phyloP scores from a whole-genome alignment of 2,329 filamentous ascomycete species.

The Trichophyton benhamiae region DNA sequence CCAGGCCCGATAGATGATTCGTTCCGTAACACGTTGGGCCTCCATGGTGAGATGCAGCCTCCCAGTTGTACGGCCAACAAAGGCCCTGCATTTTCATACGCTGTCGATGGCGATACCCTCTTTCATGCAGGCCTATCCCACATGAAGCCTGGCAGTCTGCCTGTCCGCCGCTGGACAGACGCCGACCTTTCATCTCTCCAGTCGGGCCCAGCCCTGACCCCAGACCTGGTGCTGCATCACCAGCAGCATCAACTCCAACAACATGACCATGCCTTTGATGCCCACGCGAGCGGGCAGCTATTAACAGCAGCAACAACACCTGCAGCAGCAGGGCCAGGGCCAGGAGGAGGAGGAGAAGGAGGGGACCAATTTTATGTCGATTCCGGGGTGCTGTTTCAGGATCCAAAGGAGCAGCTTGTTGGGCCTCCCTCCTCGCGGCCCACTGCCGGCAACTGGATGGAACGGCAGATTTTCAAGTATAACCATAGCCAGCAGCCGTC shows the following conservation, averaged over 20 bases:
- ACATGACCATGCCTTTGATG: conserved; percentile 9
- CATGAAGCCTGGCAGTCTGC: conserved; percentile 10
- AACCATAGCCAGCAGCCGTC: conserved; percentile 16
- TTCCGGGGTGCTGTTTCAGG: conserved; percentile 15
- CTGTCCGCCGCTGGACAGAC: conserved; percentile 14
- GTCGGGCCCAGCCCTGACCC: conserved; percentile 8
- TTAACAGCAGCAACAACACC: not conserved
- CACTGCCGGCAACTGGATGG: conserved; percentile 21
- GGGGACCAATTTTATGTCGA: conserved; percentile 9
- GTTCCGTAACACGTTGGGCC: conserved; percentile 50
- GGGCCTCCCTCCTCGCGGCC: conserved; percentile 22
- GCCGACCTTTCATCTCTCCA: conserved; percentile 25
- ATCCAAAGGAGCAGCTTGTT: conserved; percentile 11
- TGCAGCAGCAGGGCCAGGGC: no score
- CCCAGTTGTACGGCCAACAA: conserved; percentile 38
- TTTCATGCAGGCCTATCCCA: conserved; percentile 14
- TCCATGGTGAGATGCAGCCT: conserved; percentile 49
- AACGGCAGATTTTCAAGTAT: conserved; percentile 22
- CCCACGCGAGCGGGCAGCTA: conserved; percentile 8
- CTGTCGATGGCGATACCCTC: conserved; percentile 7
- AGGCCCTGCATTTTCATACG: conserved; percentile 26
- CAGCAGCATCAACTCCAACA: not conserved
- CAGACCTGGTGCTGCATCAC: not conserved
- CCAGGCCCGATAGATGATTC: conserved; percentile 38
- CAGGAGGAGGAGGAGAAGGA: no score